Percentiles rank a stretch among this genome's conserved stretches.
Conservation (phyloP, 2,329 filamentous ascomycete species). For the Verticillium isaacii region DNA sequence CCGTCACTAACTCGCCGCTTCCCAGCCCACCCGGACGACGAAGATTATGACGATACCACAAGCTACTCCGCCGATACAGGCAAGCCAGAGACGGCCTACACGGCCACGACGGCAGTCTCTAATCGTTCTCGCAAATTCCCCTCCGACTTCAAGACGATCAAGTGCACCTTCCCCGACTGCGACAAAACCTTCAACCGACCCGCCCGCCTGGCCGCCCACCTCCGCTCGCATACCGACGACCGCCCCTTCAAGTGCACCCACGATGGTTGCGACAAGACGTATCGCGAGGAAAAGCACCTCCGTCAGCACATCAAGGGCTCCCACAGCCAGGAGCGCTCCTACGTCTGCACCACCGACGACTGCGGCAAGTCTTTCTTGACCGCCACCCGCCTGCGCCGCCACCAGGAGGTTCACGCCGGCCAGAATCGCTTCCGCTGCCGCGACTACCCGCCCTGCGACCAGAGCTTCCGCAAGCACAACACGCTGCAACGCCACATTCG, state of each 20-base stretch:
- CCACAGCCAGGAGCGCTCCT: constrained; percentile 66
- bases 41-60: constrained; percentile 12
- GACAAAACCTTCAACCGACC: constrained; percentile 84
- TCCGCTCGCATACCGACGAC: constrained; percentile 81
- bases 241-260: constrained; percentile 71
- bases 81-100: constrained; percentile 10
- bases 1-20: neutral
- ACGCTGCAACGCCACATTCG: constrained; percentile 81
- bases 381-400: constrained; percentile 69
- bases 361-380: constrained; percentile 82
- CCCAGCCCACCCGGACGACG: constrained; percentile 6
- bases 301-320: constrained; percentile 79
- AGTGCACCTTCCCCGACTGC: constrained; percentile 71
- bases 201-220: constrained; percentile 71
- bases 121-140: constrained; percentile 45
- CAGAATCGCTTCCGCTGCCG: constrained; percentile 72
- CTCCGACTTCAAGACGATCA: constrained; percentile 71
- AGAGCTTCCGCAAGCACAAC: constrained; percentile 82
- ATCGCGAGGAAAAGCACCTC: constrained; percentile 81
- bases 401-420: constrained; percentile 73
- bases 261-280: constrained; percentile 72
- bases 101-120: constrained; percentile 10
- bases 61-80: constrained; percentile 9
- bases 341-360: constrained; percentile 53
- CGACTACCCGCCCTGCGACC: constrained; percentile 63